Base-by-base conservation (phyloP, 768 basidiomycete genomes). In the Porphyrellus cyaneotinctus region DNA sequence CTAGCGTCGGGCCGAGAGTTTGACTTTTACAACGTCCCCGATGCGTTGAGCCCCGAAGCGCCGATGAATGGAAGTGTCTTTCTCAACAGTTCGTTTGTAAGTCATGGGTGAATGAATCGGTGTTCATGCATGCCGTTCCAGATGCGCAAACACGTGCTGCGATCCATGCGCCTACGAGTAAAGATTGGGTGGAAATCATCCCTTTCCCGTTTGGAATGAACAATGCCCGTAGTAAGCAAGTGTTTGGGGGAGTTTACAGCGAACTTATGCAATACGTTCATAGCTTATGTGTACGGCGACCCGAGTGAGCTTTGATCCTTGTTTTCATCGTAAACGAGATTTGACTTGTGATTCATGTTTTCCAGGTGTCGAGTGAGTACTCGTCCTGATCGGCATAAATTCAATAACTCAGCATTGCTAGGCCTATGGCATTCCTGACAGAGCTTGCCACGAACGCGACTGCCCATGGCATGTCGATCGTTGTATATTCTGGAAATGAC, bases 401-500 rank as follows among this genome's bases (percentile, higher is more conserved):
- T 10, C 2, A 13, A 28, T 35, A 14, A 28, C 55, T 60, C 13
- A 62, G 6, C 37, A 1, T 23, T 2, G 20, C 8, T 22, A 85
- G 83, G 57, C 79, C 85, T 4, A 84, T 84, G 74, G 76, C 70
- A 46, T 86, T 85, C 66, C 67, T 87, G 37, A 73, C 77, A 2
- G 83, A 84, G 6, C 73, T 87, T n/a, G 83, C 84, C 2, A 75
- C 80, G 12, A 87, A 87, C 53, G 76, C 79, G 17, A 75, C 83
- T 0, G 70, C 70, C 3, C 76, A 75, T 6, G 63, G 69, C 20
- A 60, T 87, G 14, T 65, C 71, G 1, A 66, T 86, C 15, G 66
- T 87, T 10, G 65, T 87, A 18, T 86, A 72, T 61, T 84, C 84
- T 17, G 86, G 84, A 5, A 87, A 87, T 59, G 81, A 85, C 52